Conservation (phyloP, 2,329 filamentous ascomycete species). For the Mycogone perniciosa region DNA sequence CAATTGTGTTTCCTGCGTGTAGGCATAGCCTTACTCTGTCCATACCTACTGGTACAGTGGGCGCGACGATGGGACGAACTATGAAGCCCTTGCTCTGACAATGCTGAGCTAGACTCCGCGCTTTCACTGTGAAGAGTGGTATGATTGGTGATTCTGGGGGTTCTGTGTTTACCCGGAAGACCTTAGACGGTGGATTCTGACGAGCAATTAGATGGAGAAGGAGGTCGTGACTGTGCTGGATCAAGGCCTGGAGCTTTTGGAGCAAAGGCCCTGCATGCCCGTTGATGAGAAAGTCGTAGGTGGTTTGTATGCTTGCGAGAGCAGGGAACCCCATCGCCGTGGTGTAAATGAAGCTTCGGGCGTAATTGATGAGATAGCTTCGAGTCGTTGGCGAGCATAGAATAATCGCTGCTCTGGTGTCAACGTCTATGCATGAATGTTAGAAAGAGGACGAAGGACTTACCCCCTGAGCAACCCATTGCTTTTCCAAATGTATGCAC, state of each 20-base stretch:
- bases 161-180: slow-evolving; percentile 30
- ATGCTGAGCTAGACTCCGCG: slow-evolving; percentile 50
- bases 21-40: slow-evolving; percentile 62
- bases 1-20: slow-evolving; percentile 57
- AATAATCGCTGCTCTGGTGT: slow-evolving; percentile 38
- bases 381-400: slow-evolving; percentile 55
- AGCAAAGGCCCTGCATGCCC: slow-evolving; percentile 38
- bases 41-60: slow-evolving; percentile 57
- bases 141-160: slow-evolving; percentile 56
- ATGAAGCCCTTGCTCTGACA: slow-evolving; percentile 56
- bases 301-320: slow-evolving; percentile 51
- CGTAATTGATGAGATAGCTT: slow-evolving; percentile 67
- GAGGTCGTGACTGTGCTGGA: slow-evolving; percentile 37
- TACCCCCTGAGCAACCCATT: slow-evolving; percentile 63
- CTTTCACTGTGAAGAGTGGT: slow-evolving; percentile 51
- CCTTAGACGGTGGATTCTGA: slow-evolving; percentile 13
- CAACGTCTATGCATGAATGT: background rate
- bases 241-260: slow-evolving; percentile 26
- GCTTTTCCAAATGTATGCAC: slow-evolving; percentile 64
- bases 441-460: slow-evolving; percentile 19
- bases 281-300: slow-evolving; percentile 49
- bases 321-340: slow-evolving; percentile 60
- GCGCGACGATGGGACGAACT: slow-evolving; percentile 60
- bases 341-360: slow-evolving; percentile 68
- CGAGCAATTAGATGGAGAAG: slow-evolving; percentile 32